These are phyloP conservation scores for Kuraishia ogatae DNA, from an alignment of 805 yeast species.

Conservation along the genomic window DNA sequence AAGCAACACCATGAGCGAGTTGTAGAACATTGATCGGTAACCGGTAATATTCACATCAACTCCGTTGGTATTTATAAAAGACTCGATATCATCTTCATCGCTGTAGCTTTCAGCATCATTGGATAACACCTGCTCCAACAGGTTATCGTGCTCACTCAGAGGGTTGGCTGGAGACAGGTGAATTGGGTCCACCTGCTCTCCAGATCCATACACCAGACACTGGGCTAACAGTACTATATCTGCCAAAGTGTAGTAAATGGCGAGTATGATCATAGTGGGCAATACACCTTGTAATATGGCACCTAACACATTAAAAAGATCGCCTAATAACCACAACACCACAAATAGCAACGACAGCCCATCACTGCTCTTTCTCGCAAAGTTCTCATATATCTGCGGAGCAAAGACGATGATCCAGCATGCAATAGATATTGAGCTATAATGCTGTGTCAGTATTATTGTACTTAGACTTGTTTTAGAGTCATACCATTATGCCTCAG, in stretches of 20 bases:
- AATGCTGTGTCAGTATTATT: slow-evolving; percentile 3
- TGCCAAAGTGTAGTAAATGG: slow-evolving; percentile 87
- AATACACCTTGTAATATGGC: slow-evolving; percentile 83
- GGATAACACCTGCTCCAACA: slow-evolving; percentile 52
- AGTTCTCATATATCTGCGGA: slow-evolving; percentile 92
- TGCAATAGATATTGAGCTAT: slow-evolving; percentile 79
- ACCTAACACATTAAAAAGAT: slow-evolving; percentile 87
- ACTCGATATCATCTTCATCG: slow-evolving; percentile 14
- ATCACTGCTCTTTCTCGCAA: slow-evolving; percentile 75
- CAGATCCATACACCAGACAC: slow-evolving; percentile 70
- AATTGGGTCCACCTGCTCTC: slow-evolving; percentile 53
- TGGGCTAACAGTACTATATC: slow-evolving; percentile 80
- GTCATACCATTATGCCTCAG: too few relatives aligned
- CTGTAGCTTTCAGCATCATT: slow-evolving; percentile 22
- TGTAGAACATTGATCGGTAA: slow-evolving; percentile 15
- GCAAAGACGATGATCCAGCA: slow-evolving; percentile 98
- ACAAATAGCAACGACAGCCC: slow-evolving; percentile 85
- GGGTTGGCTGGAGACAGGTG: slow-evolving; percentile 90
- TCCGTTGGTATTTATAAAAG: slow-evolving; percentile 23
- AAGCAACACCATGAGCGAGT: slow-evolving; percentile 45
- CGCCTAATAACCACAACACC: slow-evolving; percentile 88
- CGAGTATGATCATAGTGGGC: slow-evolving; percentile 91
- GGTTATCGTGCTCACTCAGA: slow-evolving; percentile 48
- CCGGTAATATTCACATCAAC: slow-evolving; percentile 8
- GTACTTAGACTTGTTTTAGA: too few relatives aligned